phyloP scores from a whole-genome alignment of 2,329 filamentous ascomycete species.

The Stromatinia cepivora region DNA sequence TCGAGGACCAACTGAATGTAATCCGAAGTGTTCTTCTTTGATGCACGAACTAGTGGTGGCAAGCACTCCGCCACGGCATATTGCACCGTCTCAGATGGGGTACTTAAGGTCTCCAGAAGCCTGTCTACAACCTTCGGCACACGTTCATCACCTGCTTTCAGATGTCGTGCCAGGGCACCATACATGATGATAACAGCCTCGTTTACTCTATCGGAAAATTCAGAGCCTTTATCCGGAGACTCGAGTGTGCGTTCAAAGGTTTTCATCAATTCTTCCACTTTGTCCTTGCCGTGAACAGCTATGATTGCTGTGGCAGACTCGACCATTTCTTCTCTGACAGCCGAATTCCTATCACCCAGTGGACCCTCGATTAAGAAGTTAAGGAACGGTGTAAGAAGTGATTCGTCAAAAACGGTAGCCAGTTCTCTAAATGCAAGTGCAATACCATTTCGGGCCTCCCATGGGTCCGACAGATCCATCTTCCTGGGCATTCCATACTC shows the following conservation, averaged over 20 bases:
- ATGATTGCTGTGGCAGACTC: conserved; percentile 84
- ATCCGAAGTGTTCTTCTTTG: conserved; percentile 71
- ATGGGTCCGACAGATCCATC: conserved; percentile 81
- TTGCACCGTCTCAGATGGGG: conserved; percentile 94
- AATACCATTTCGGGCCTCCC: conserved; percentile 88
- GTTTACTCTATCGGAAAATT: conserved; percentile 84
- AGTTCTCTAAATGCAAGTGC: conserved; percentile 85
- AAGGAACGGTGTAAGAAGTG: conserved; percentile 74
- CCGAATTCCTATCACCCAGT: conserved; percentile 75
- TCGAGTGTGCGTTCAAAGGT: conserved; percentile 89
- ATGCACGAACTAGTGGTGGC: conserved; percentile 83
- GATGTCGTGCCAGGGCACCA: conserved; percentile 85
- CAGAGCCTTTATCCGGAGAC: conserved; percentile 76
- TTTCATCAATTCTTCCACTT: conserved; percentile 88
- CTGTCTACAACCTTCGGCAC: conserved; percentile 86
- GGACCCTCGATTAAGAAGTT: conserved; percentile 87
- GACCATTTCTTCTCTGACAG: conserved; percentile 86
- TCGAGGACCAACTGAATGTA: conserved; percentile 83
- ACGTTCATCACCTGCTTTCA: conserved; percentile 80
- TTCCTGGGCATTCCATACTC: conserved; percentile 94
- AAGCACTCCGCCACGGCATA: conserved; percentile 94
- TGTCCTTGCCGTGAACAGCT: conserved; percentile 73
- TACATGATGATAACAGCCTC: conserved; percentile 98
- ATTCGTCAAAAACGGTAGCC: conserved; percentile 65
- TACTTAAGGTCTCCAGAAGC: conserved; percentile 82